A percentile compares a stretch with the other conserved stretches of the same genome.
Evolutionary conservation across 371 early-diverging fungal genomes (phyloP).

Genomic region (Umbelopsis sp.): DNA sequence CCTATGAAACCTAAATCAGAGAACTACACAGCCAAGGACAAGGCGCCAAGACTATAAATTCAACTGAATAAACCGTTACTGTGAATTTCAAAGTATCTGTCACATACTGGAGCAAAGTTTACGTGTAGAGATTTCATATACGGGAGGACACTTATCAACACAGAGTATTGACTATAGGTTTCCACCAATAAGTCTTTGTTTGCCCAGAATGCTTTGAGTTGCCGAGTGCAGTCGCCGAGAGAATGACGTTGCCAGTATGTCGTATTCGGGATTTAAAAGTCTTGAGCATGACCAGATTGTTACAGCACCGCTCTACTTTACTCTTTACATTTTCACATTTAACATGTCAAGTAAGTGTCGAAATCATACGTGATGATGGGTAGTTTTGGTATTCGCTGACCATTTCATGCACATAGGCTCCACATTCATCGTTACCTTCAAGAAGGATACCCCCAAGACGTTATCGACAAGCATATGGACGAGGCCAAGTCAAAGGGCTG

Average conservation of each 20-base stretch:
- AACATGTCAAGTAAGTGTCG: neutral
- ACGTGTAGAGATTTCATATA: no score
- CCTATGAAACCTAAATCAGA: no score
- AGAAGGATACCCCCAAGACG: slow-evolving; percentile 41
- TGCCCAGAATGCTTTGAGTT: neutral
- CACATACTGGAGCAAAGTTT: no score
- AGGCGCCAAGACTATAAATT: no score
- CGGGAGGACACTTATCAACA: no score
- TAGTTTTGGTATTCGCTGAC: no score
- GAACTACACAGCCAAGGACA: no score
- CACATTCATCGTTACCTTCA: slow-evolving; percentile 50
- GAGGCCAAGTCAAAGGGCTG: slow-evolving; percentile 43
- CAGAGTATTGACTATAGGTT: neutral
- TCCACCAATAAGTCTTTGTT: neutral
- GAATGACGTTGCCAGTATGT: neutral
- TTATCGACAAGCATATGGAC: slow-evolving; percentile 44
- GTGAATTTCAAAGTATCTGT: no score
- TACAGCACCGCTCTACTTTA: neutral
- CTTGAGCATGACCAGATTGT: neutral
- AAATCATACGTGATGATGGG: neutral
- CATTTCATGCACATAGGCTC: slow-evolving; percentile 24
- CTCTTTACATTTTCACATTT: neutral
- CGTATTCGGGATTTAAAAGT: neutral
- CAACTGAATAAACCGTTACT: no score
- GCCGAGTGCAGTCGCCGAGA: neutral